phyloP scores from a whole-genome alignment of 345 rosid genomes.

The Moricandia arvensis region DNA sequence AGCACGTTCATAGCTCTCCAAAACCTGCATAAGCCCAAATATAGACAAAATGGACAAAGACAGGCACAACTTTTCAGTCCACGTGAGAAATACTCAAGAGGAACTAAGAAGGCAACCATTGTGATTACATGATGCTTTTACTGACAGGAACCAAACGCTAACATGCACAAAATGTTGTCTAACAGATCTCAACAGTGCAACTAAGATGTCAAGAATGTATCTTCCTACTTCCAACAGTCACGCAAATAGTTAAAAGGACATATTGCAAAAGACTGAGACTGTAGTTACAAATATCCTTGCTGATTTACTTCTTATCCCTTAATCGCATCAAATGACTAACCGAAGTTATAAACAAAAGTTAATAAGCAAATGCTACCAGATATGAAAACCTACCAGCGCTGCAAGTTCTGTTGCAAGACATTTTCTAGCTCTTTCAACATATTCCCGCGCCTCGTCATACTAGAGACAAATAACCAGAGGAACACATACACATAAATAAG shows the following conservation, averaged over 20 bases:
- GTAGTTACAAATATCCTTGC: constrained; percentile 4
- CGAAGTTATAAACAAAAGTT: not conserved
- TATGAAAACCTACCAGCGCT: constrained; percentile 68
- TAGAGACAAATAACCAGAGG: constrained; percentile 26
- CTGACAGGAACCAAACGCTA: constrained; percentile 15
- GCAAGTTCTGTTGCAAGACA: constrained; percentile 98
- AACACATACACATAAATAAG: constrained; percentile 4
- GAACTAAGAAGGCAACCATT: constrained; percentile 5
- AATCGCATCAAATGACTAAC: constrained; percentile 1
- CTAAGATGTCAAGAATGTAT: constrained; percentile 4
- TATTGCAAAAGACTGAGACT: constrained; percentile 13
- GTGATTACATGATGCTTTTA: constrained; percentile 9
- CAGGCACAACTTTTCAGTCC: constrained; percentile 12
- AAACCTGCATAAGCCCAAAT: constrained; percentile 56
- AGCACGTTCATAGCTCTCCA: constrained; percentile 98
- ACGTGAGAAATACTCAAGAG: constrained; percentile 12
- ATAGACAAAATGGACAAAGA: constrained; percentile 10
- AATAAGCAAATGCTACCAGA: constrained; percentile 19
- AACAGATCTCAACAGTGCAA: constrained; percentile 19
- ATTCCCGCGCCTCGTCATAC: constrained; percentile 94
- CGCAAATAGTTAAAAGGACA: constrained; percentile 15
- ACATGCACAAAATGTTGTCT: constrained; percentile 16
- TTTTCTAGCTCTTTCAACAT: constrained; percentile 92
- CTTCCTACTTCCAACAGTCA: constrained; percentile 8
- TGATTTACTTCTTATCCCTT: constrained; percentile 5